Evolutionary conservation across 257 asterid genomes (phyloP).

Genomic region (Solanum stenotomum): DNA sequence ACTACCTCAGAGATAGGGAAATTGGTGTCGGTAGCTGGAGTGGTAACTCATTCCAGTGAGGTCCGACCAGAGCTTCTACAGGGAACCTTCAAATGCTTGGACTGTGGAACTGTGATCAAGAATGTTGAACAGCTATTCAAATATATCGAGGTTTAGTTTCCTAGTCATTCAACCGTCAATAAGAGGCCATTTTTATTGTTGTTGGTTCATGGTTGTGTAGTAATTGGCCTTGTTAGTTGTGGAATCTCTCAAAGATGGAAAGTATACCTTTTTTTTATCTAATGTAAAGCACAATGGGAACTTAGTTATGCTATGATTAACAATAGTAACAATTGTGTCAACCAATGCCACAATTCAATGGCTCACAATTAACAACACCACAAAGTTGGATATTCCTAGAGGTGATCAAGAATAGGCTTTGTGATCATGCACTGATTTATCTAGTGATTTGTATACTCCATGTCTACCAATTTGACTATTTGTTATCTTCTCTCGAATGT

Average conservation of each 20-base stretch:
- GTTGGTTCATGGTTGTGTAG: neutral
- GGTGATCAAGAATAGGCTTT: neutral
- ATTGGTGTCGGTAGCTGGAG: conserved; percentile 87
- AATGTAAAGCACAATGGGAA: neutral
- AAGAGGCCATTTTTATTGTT: neutral
- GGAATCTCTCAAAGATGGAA: neutral
- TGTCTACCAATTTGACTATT: neutral
- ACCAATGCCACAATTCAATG: neutral
- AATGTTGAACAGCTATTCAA: conserved; percentile 90
- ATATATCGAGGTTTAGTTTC: conserved; percentile 69
- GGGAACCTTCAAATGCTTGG: conserved; percentile 93
- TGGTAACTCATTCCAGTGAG: conserved; percentile 89
- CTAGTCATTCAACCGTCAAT: neutral
- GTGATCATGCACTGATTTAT: neutral
- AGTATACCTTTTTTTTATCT: too few relatives aligned
- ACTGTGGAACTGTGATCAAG: conserved; percentile 60
- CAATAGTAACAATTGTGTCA: neutral
- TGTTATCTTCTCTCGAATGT: neutral
- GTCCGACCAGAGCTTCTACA: conserved; percentile 90
- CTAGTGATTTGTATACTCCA: neutral
- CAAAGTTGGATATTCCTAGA: neutral
- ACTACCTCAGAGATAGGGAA: conserved; percentile 83
- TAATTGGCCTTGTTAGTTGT: neutral
- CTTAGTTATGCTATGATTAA: neutral
- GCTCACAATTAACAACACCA: neutral